A percentile compares a stretch with the other conserved stretches of the same genome.
Evolutionary conservation across 2,329 filamentous ascomycete genomes (phyloP).

Genomic region (Ophiostoma angusticollis): DNA sequence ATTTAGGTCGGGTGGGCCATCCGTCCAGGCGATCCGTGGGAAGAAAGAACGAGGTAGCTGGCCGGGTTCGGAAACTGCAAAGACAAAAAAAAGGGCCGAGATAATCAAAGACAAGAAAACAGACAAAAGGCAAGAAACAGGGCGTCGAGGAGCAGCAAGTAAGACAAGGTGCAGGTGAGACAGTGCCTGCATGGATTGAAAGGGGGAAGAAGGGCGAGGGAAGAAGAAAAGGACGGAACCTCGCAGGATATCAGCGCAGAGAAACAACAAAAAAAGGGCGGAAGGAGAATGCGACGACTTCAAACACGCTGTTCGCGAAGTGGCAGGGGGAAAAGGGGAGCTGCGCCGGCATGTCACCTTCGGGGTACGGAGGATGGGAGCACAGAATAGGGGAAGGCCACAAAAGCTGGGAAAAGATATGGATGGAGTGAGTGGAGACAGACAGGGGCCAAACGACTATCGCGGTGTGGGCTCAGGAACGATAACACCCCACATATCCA

Average conservation of each 20-base stretch:
- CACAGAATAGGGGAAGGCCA: no score
- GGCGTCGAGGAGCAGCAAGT: neutral
- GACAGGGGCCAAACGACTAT: no score
- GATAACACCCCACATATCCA: no score
- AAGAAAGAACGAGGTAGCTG: slow-evolving; percentile 2
- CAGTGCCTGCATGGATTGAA: neutral
- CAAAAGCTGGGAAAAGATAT: no score
- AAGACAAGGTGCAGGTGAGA: slow-evolving; percentile 8
- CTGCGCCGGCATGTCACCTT: no score
- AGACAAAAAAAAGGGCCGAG: neutral
- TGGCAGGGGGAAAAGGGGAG: no score
- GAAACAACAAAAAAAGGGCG: neutral
- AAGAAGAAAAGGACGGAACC: neutral
- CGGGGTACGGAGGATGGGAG: no score
- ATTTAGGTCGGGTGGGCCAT: slow-evolving; percentile 4
- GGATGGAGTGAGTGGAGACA: no score
- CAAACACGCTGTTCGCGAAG: no score
- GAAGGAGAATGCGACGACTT: no score
- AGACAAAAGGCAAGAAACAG: neutral
- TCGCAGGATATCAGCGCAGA: neutral
- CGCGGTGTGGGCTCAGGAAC: no score
- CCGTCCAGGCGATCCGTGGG: no score
- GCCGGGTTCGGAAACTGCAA: neutral
- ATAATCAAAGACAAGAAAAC: slow-evolving; percentile 1
- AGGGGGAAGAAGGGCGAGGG: neutral